Evolutionary conservation across 2,329 filamentous ascomycete species (phyloP), one percentile per base, ranked within the genome.

Genomic region (Epichloe hybrida): DNA sequence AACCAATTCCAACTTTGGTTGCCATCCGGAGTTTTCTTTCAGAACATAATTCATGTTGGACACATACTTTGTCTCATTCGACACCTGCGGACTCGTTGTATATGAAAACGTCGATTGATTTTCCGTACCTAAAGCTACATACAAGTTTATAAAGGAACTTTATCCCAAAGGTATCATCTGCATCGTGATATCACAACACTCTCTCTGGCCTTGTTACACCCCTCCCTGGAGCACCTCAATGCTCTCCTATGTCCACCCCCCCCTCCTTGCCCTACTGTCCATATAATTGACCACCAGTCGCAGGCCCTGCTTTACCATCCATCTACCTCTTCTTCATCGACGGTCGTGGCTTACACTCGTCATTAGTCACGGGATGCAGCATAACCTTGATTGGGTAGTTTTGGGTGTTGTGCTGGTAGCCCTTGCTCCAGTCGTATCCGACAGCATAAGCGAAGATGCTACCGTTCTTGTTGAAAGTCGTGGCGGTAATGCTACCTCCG

Each of bases 371-470:
- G 1, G 86, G 83, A 64, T 94, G 87, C 64, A 95, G 74, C 83
- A 89, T 89, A 49, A 93, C 83, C 72, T 93, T 93, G 67, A 80
- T 86, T 8, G 86, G 80, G 53, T 81, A 81, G 57, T 76, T 77
- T 52, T 81, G 81, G 27, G 74, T 93, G 69, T 97, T 97, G 57
- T 75, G 80, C 56, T 86, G 80, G 71, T 91, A 96, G 15, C 93
- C 93, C 74, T 98, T 97, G 71, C 86, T 89, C 93, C 93, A 98
- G 71, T 98, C 93, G 67, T 98, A 98, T 65, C 88, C 89, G 46
- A 96, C 80, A 27, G 90, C 88, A 60, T 93, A 93, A 15, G 87
- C 87, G 63, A 93, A 93, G 61, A 91, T 88, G 63, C 69, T 83
- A 49, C 93, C 93, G 52, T 76, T 84, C 60, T 82, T 80, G 72